phyloP scores from a whole-genome alignment of 768 basidiomycete genomes.

The Lentinula aciculospora region DNA sequence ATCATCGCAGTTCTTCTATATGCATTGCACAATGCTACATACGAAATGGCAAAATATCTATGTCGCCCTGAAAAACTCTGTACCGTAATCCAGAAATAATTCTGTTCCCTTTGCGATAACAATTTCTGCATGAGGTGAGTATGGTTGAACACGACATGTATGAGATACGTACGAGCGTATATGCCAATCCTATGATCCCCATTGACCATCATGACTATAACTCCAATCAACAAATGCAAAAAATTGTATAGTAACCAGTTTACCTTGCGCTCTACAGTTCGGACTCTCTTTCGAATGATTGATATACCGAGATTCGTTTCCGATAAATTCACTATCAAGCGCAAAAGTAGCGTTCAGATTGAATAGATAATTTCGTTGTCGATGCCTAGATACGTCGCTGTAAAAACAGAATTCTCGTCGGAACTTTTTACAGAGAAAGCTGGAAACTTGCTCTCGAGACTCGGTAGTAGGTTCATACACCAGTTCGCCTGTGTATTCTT shows the following conservation, averaged over 20 bases:
- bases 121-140: background rate
- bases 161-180: slow-evolving; percentile 27
- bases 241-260: slow-evolving; percentile 4
- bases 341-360: slow-evolving; percentile 37
- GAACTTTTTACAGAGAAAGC: background rate
- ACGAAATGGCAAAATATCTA: no score
- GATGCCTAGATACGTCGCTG: slow-evolving; percentile 40
- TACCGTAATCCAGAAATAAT: background rate
- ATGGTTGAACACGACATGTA: background rate
- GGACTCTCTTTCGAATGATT: slow-evolving; percentile 42
- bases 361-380: slow-evolving; percentile 59
- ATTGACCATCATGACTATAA: slow-evolving; percentile 37
- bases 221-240: background rate
- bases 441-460: slow-evolving; percentile 42
- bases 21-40: no score
- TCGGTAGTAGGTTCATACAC: slow-evolving; percentile 42
- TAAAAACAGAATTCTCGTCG: slow-evolving; percentile 2
- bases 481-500: slow-evolving; percentile 68
- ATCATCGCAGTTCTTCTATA: background rate
- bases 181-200: slow-evolving; percentile 67
- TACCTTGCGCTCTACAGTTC: slow-evolving; percentile 47
- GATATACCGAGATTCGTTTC: slow-evolving; percentile 64
- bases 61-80: background rate
- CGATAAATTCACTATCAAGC: slow-evolving; percentile 51
- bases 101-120: slow-evolving; percentile 3